Base-by-base conservation (phyloP, 2,329 filamentous ascomycete genomes). In the Trichoderma aggressivum region DNA sequence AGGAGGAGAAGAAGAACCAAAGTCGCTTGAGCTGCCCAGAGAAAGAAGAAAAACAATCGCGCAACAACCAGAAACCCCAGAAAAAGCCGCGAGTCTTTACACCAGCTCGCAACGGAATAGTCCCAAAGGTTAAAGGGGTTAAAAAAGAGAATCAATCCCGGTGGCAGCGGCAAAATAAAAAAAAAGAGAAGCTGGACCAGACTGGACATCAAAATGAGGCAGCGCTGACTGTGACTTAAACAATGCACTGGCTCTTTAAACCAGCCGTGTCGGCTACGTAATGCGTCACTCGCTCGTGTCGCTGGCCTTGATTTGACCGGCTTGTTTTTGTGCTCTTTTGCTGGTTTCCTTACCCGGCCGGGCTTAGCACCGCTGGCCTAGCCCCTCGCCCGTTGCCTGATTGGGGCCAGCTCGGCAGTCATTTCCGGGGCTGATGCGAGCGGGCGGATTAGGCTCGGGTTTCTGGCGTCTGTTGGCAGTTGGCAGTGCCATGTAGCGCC, bases 341-440 rank as follows among this genome's bases (percentile, higher is more conserved):
- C 61, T n/a, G 8, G 50, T 63, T 63, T 24, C 58, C 30, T 32
- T 60, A 43, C 30, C 32, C 8, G 11, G 30, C n/a, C 34, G 26
- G 53, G 55, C n/a, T 50, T 68, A 68, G 55, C 28, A 28, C 18
- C n/a, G 11, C 16, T 26, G 10, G 14, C 12, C 21, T 24, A 24
- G 43, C 39, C 43, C 26, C 61, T 53, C 26, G 39, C 30, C 26
- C 11, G 39, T 21, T 62, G 32, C 34, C 59, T 64, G 18, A n/a
- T 55, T 65, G 39, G 43, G 43, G n/a, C 56, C 24, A 39, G 30
- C 39, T 68, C 65, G 65, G 65, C 65, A 68, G 56, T 68, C 55
- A 60, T 60, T 28, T 60, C 65, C 65, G 56, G 64, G 63, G 63
- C 63, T 66, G 63, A 66, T 36, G 62, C 39, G 36, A 63, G 60